Conservation (phyloP, 208 protist genomes). For the Trichomonas gallinae region DNA sequence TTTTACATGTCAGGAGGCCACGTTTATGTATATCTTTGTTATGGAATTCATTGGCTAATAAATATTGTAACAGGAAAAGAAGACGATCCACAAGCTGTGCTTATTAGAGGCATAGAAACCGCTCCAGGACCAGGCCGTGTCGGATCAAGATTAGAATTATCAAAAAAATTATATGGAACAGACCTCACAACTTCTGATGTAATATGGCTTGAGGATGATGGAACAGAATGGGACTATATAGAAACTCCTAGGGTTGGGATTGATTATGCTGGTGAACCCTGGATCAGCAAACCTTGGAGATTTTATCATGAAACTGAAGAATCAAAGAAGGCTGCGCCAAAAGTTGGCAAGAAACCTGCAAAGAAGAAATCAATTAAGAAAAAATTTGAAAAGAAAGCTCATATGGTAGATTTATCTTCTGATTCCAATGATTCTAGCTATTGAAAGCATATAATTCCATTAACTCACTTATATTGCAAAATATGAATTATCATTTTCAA, state of each 20-base stretch:
- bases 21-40: neutral
- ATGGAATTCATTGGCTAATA: neutral
- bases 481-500: no score
- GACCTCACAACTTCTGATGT: neutral
- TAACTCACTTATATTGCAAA: no score
- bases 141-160: neutral
- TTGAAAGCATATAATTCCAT: no score
- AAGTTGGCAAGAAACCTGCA: neutral
- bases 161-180: neutral
- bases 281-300: neutral
- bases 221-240: neutral
- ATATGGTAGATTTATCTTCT: no score
- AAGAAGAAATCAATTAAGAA: neutral
- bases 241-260: neutral
- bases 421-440: no score
- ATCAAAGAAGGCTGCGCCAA: neutral
- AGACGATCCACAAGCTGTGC: neutral
- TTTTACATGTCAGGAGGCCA: neutral
- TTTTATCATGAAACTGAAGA: neutral
- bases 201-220: neutral
- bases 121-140: neutral
- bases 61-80: neutral
- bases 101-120: neutral
- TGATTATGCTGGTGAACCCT: neutral
- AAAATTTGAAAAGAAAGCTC: no score